These are phyloP conservation scores for Psilocybe cubensis DNA, from an alignment of 768 basidiomycete species.

Conservation along the genomic window DNA sequence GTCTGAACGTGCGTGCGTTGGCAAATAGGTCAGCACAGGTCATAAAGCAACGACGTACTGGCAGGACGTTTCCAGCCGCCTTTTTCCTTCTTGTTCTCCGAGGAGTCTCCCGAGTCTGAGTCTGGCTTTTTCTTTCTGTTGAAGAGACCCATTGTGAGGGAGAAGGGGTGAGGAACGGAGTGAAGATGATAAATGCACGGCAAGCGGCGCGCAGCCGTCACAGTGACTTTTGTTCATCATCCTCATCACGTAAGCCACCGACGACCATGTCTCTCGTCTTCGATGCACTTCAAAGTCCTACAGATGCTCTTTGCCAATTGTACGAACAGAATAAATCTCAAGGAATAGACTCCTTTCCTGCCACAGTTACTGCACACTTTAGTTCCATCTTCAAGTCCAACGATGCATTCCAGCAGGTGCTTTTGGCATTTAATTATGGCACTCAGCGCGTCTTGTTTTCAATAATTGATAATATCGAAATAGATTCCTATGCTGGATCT, in stretches of 20 bases:
- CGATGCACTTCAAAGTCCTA: slow-evolving; percentile 45
- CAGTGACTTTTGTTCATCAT: slow-evolving; percentile 15
- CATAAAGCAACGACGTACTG: slow-evolving; percentile 45
- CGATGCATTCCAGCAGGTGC: slow-evolving; percentile 46
- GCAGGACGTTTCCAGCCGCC: slow-evolving; percentile 85
- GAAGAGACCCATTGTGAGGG: slow-evolving; percentile 56
- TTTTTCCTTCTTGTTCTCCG: slow-evolving; percentile 78
- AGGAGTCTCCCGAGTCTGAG: slow-evolving; percentile 43
- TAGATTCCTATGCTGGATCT: slow-evolving; percentile 65
- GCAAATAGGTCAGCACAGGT: slow-evolving; percentile 19
- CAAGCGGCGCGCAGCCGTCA: slow-evolving; percentile 16
- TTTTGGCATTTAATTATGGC: background rate
- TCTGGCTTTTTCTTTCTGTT: slow-evolving; percentile 52
- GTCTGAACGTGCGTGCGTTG: slow-evolving; percentile 50
- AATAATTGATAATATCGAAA: background rate
- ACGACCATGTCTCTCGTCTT: slow-evolving; percentile 56
- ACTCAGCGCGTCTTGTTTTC: background rate
- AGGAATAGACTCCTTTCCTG: slow-evolving; percentile 41
- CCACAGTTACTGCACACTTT: slow-evolving; percentile 51
- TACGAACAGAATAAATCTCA: slow-evolving; percentile 30
- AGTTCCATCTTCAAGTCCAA: slow-evolving; percentile 39
- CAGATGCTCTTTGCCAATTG: slow-evolving; percentile 50
- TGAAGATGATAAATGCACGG: slow-evolving; percentile 5
- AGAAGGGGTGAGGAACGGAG: slow-evolving; percentile 7
- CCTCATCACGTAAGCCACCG: slow-evolving; percentile 31